Evolutionary conservation across 192 early-diverging fungal genomes (phyloP), one percentile per base, ranked within the genome.

Genomic region (Glomus cerebriforme): DNA sequence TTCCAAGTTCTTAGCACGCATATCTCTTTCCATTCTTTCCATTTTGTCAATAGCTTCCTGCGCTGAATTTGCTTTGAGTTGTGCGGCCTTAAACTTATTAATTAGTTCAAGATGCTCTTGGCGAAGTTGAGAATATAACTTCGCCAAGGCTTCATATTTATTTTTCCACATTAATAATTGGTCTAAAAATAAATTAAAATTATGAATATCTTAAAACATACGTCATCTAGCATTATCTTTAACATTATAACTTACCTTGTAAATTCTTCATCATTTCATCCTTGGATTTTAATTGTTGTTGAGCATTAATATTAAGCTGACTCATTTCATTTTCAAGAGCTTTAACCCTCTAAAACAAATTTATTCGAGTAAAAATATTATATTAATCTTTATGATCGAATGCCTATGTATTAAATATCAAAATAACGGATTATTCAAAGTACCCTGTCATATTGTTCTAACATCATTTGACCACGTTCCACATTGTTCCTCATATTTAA

Each of bases 101-200:
- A 98, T 87, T 27, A 99, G 85, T 54, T 97, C 97, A 70, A 99
- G 85, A 81, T 99, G 96, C 79, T 97, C 96, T 78, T 98, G 96
- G 60, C 98, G 91, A 37, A 99, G 86, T 83, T 97, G 94, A 12
- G 97, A 95, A 82, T 99, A 99, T n/a, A 98, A 87, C 75, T 99
- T 99, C 73, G 97, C 97, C 49, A 99, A 86, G 22, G 96, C 94
- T 83, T 98, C 96, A 83, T 98, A 98, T 85, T 98, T 99, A 82
- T 97, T 93, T 86, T 93, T 96, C 95, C 96, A 97, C 84, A 97
- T 94, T 81, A 93, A 91, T 31, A 99, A 88, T 90, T 99, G 95
- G 45, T 96, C 95, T 92, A 71, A 17, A 60, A 37, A 29, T 43
- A 47, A 77, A 34, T 63, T 17, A 34, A 8, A 58, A 34, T 43